phyloP scores from a whole-genome alignment of 768 basidiomycete species.

The Steccherinum ochraceum region DNA sequence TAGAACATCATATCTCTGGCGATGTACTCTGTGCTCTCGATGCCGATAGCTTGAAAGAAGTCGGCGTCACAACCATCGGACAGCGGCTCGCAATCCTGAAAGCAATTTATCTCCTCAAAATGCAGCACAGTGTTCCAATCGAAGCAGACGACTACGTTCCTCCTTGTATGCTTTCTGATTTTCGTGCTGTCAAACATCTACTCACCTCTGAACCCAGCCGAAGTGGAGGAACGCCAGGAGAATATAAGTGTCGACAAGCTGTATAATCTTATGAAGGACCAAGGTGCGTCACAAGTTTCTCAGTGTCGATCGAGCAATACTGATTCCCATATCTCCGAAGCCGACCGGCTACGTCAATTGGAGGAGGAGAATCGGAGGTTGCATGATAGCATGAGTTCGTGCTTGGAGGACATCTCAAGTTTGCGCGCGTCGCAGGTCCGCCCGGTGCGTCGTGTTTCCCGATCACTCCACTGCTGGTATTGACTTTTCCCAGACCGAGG shows the following conservation, averaged over 20 bases:
- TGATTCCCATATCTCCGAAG: slow-evolving; percentile 32
- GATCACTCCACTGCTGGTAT: slow-evolving; percentile 14
- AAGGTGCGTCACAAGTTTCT: slow-evolving; percentile 41
- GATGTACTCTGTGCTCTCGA: slow-evolving; percentile 83
- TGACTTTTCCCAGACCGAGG: slow-evolving; percentile 23
- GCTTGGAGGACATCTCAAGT: slow-evolving; percentile 59
- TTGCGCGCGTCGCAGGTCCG: slow-evolving; percentile 21
- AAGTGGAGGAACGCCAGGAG: slow-evolving; percentile 48
- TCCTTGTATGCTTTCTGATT: slow-evolving; percentile 55
- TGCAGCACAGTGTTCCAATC: slow-evolving; percentile 75
- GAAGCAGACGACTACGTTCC: slow-evolving; percentile 84
- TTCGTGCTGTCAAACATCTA: neutral
- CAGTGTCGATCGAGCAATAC: slow-evolving; percentile 4
- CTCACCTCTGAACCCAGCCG: slow-evolving; percentile 33
- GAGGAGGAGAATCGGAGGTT: slow-evolving; percentile 78
- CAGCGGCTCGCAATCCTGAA: slow-evolving; percentile 90
- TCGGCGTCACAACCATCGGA: slow-evolving; percentile 87
- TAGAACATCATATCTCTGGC: slow-evolving; percentile 90
- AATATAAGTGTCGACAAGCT: slow-evolving; percentile 59
- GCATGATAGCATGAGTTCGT: slow-evolving; percentile 51
- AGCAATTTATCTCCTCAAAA: slow-evolving; percentile 85
- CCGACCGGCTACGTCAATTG: slow-evolving; percentile 56
- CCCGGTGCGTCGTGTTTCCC: slow-evolving; percentile 13
- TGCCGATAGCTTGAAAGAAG: slow-evolving; percentile 74
- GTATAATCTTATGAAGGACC: slow-evolving; percentile 61